Conservation (phyloP, 495 filamentous ascomycete genomes). For the Neurospora intermedia region DNA sequence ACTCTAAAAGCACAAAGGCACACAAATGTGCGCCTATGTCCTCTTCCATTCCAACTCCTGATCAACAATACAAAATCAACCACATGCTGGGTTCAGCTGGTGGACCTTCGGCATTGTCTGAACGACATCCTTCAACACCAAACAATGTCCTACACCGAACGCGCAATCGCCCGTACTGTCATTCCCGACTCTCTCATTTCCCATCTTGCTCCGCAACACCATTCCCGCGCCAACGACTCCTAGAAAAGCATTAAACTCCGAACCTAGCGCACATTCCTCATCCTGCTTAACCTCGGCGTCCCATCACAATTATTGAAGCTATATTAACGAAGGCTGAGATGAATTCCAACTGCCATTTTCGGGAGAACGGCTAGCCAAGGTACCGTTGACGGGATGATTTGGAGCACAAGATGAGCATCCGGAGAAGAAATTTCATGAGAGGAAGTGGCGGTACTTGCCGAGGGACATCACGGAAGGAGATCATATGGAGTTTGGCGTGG, state of each 20-base stretch:
- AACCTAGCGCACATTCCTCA: conserved; percentile 9
- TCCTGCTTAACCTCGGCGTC: conserved; percentile 66
- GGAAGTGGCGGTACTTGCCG: too few species aligned
- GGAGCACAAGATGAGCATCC: too few species aligned
- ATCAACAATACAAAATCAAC: neutral
- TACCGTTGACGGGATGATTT: too few species aligned
- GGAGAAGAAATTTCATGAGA: too few species aligned
- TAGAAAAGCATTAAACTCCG: conserved; percentile 77
- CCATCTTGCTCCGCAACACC: conserved; percentile 31
- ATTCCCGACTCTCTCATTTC: conserved; percentile 57
- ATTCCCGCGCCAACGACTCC: conserved; percentile 32
- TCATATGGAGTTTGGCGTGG: too few species aligned
- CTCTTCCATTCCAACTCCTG: neutral
- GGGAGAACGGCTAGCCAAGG: conserved; percentile 49
- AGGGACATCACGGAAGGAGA: too few species aligned
- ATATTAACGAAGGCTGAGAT: conserved; percentile 79
- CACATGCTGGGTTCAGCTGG: neutral
- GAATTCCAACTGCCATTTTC: conserved; percentile 84
- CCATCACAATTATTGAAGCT: conserved; percentile 73
- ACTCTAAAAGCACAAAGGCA: neutral
- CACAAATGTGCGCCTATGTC: neutral
- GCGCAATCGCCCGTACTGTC: conserved; percentile 25
- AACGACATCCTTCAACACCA: neutral
- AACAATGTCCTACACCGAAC: neutral
- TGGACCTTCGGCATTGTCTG: neutral